Conservation (phyloP, 768 basidiomycete species). For the Boletus fagicola region DNA sequence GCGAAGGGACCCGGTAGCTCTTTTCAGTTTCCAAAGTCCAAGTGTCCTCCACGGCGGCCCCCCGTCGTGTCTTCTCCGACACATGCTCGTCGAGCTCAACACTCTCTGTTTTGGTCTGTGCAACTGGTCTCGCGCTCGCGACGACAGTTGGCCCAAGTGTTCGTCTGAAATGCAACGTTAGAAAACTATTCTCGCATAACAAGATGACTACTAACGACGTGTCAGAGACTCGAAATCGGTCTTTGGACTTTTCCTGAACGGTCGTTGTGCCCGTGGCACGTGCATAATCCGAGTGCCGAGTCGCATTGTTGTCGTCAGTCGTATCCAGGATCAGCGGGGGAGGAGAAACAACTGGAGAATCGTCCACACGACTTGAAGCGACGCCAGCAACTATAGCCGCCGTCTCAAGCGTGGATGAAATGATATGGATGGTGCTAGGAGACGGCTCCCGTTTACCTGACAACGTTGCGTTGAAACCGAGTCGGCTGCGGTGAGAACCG, state of each 20-base stretch:
- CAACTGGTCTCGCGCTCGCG: too few relatives aligned
- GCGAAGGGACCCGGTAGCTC: neutral
- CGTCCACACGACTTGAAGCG: neutral
- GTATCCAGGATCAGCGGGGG: neutral
- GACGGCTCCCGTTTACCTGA: neutral
- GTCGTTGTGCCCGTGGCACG: neutral
- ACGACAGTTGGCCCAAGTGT: neutral
- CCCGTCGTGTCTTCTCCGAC: neutral
- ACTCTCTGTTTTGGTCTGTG: neutral
- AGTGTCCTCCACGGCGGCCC: neutral
- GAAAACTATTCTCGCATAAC: neutral
- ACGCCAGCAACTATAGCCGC: neutral
- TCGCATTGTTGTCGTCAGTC: neutral
- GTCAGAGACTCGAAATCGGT: neutral
- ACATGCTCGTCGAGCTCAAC: neutral
- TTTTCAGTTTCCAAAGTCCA: neutral
- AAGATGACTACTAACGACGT: slow-evolving; percentile 6
- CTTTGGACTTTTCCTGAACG: neutral
- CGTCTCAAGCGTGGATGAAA: neutral
- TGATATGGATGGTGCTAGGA: neutral
- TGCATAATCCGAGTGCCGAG: neutral
- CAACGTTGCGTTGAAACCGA: neutral
- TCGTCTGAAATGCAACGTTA: slow-evolving; percentile 9
- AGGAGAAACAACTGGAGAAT: neutral
- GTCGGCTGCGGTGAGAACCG: neutral